These are phyloP conservation scores for Naganishia randhawae DNA, from an alignment of 768 basidiomycete genomes.

Conservation along the genomic window DNA sequence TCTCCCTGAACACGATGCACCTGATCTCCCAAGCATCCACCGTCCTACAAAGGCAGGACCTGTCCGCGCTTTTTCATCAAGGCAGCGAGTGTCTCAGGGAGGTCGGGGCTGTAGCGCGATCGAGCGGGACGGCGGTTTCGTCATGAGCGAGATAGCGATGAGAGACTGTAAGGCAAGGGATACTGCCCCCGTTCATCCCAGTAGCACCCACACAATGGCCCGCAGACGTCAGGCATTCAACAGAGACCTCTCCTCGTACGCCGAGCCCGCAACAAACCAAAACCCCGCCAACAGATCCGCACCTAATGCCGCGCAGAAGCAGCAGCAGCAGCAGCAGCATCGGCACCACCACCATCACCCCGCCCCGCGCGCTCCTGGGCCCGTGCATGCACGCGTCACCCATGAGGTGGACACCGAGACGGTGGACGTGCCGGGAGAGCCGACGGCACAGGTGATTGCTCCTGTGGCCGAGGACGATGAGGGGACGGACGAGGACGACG, in stretches of 20 bases:
- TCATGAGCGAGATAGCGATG: too few species aligned
- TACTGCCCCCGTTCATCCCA: background rate
- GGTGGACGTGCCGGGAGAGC: slow-evolving; percentile 4
- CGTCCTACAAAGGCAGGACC: too few species aligned
- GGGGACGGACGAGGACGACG: background rate
- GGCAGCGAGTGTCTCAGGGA: background rate
- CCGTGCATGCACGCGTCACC: slow-evolving; percentile 1
- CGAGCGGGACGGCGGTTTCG: background rate
- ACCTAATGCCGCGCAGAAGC: background rate
- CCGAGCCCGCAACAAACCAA: slow-evolving; percentile 8
- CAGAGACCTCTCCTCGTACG: slow-evolving; percentile 9
- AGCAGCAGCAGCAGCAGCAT: slow-evolving; percentile 2
- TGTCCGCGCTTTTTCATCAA: background rate
- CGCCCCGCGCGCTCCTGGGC: background rate
- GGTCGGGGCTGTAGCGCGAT: background rate
- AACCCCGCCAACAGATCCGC: slow-evolving; percentile 15
- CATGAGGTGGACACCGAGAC: slow-evolving; percentile 9
- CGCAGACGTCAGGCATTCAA: slow-evolving; percentile 28
- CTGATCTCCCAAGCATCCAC: too few species aligned
- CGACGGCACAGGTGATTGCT: slow-evolving; percentile 5
- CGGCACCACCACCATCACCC: background rate
- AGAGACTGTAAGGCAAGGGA: too few species aligned
- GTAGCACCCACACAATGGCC: slow-evolving; percentile 18
- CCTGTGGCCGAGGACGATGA: slow-evolving; percentile 2
- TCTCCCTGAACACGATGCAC: too few species aligned